Evolutionary conservation across 2,329 filamentous ascomycete genomes (phyloP).

Genomic region (Sporothrix curviconia): DNA sequence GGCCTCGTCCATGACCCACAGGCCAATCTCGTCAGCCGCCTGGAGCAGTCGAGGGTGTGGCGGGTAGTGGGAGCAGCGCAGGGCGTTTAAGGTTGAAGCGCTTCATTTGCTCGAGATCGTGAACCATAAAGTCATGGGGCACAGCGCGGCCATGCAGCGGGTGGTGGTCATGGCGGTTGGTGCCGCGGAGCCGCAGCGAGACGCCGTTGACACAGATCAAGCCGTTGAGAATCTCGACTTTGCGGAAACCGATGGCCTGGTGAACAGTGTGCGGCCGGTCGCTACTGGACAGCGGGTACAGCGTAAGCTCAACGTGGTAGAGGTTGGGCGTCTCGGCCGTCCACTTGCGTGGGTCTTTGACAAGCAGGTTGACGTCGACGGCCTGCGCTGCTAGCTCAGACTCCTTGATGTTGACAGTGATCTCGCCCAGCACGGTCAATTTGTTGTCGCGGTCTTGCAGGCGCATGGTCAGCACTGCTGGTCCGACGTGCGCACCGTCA

Average conservation of each 20-base stretch:
- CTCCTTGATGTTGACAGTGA: background rate
- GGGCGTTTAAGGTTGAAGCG: conserved; percentile 63
- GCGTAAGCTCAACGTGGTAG: conserved; percentile 46
- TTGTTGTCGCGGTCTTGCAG: conserved; percentile 24
- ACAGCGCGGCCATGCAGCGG: conserved; percentile 56
- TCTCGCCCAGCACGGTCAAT: background rate
- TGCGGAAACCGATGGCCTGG: conserved; percentile 57
- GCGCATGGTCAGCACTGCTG: conserved; percentile 31
- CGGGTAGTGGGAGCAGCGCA: conserved; percentile 63
- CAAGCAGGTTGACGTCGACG: conserved; percentile 31
- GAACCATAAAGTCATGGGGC: conserved; percentile 53
- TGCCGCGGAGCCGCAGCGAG: conserved; percentile 54
- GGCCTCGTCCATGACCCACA: conserved; percentile 52
- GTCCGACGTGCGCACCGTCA: conserved; percentile 31
- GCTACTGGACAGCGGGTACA: conserved; percentile 21
- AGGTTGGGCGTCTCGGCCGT: conserved; percentile 60
- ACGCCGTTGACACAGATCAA: conserved; percentile 57
- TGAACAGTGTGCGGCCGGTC: conserved; percentile 33
- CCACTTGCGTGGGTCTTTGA: conserved; percentile 57
- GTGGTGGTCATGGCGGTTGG: conserved; percentile 67
- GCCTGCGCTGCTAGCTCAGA: background rate
- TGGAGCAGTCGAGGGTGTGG: conserved; percentile 55
- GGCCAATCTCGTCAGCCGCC: conserved; percentile 57
- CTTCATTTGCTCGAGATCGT: conserved; percentile 63
- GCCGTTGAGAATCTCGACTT: conserved; percentile 55